A percentile compares a stretch with the other conserved stretches of the same genome.
Evolutionary conservation across 345 rosid species (phyloP).

Genomic region (Balakata baccata): DNA sequence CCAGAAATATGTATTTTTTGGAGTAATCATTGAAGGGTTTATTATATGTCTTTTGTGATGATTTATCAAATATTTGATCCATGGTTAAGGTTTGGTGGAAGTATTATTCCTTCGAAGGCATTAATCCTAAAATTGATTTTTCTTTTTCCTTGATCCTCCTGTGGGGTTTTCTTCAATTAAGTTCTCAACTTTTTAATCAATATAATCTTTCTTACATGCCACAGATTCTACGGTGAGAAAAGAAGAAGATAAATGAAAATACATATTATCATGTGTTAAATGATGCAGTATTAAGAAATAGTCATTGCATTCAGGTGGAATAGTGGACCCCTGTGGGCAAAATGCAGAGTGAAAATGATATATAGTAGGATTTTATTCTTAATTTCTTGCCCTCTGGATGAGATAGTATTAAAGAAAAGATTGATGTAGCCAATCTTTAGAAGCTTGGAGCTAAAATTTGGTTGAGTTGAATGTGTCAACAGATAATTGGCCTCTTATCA

Average conservation of each 20-base stretch:
- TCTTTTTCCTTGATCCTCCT: background rate
- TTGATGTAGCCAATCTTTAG: background rate
- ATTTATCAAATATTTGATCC: background rate
- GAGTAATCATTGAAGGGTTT: background rate
- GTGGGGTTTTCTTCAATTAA: background rate
- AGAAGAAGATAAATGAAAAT: background rate
- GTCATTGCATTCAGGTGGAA: background rate
- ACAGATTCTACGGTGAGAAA: background rate
- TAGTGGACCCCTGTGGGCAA: background rate
- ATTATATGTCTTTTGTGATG: background rate
- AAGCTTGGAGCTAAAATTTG: background rate
- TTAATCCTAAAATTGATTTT: background rate
- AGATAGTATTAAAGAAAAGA: background rate
- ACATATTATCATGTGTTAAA: background rate
- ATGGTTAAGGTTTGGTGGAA: background rate
- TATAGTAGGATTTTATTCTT: background rate
- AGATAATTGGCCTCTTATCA: background rate
- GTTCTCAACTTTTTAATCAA: background rate
- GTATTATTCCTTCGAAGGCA: background rate
- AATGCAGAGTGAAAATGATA: background rate
- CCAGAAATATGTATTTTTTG: background rate
- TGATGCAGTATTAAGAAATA: background rate
- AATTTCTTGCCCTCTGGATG: background rate
- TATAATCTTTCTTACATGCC: background rate
- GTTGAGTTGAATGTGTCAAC: background rate